Evolutionary conservation across 345 rosid genomes (phyloP).

Genomic region (Gossypium mustelinum): DNA sequence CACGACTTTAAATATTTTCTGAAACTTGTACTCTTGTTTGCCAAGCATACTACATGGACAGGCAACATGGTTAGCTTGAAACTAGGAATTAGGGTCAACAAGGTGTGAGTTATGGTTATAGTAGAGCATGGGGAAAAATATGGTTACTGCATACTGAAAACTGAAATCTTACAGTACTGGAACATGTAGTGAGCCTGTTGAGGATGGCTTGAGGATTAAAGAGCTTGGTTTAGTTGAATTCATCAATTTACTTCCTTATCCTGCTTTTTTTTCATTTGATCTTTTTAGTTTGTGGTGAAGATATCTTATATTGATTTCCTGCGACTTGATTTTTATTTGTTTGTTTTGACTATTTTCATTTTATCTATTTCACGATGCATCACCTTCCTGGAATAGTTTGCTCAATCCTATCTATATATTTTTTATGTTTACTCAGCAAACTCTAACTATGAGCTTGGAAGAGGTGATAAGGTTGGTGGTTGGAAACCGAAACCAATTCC

Average conservation of each 20-base stretch:
- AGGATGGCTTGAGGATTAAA: background rate
- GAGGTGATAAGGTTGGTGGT: conserved; percentile 75
- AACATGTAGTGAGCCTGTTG: no score
- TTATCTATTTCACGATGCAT: background rate
- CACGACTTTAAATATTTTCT: no score
- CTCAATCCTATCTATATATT: background rate
- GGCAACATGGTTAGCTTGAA: no score
- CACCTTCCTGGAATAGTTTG: background rate
- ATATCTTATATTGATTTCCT: background rate
- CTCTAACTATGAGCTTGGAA: conserved; percentile 92
- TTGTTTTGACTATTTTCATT: background rate
- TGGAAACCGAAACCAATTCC: conserved; percentile 83
- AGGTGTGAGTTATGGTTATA: no score
- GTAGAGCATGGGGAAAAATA: no score
- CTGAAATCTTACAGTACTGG: no score
- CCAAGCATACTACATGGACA: no score
- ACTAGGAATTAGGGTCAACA: no score
- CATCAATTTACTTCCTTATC: background rate
- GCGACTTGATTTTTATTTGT: background rate
- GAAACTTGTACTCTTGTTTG: no score
- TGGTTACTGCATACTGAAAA: no score
- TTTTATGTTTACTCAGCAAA: conserved; percentile 43
- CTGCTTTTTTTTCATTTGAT: background rate
- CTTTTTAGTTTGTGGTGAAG: background rate
- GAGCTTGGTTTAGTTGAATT: background rate